These are phyloP conservation scores for Penicillium lagena DNA, from an alignment of 495 filamentous ascomycete species.

Conservation along the genomic window DNA sequence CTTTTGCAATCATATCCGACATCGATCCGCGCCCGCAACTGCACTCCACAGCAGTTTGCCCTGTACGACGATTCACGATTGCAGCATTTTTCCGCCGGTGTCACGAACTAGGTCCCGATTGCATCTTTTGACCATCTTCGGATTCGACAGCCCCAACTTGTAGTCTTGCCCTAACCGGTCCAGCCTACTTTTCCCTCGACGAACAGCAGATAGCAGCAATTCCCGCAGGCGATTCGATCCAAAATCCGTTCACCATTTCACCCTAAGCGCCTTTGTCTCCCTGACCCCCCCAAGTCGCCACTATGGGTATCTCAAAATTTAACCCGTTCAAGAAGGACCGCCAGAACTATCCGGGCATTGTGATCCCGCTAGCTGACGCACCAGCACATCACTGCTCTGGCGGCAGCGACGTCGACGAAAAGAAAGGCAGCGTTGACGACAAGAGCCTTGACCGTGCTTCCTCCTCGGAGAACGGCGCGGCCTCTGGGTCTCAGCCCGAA, in stretches of 20 bases:
- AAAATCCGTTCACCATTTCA: background rate
- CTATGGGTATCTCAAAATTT: slow-evolving; percentile 24
- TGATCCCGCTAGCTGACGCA: slow-evolving; percentile 43
- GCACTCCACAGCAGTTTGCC: background rate
- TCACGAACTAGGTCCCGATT: background rate
- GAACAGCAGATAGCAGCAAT: slow-evolving; percentile 8
- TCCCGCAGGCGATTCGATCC: background rate
- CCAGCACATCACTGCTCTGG: slow-evolving; percentile 22
- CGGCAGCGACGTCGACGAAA: slow-evolving; percentile 12
- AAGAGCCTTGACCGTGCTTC: slow-evolving; percentile 17
- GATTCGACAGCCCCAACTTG: background rate
- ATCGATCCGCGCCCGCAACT: background rate
- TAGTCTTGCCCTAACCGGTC: background rate
- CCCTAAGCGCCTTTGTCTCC: background rate
- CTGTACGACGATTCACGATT: background rate
- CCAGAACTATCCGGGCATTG: slow-evolving; percentile 42
- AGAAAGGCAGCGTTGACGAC: slow-evolving; percentile 18
- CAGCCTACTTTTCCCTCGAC: background rate
- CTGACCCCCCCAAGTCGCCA: slow-evolving; percentile 5
- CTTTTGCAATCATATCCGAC: background rate
- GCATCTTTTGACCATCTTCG: background rate
- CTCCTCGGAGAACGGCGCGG: slow-evolving; percentile 22
- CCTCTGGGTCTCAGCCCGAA: slow-evolving; percentile 11
- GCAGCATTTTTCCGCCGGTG: slow-evolving; percentile 2
- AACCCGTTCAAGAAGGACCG: slow-evolving; percentile 49